Evolutionary conservation across 352 stramenopile species (phyloP).

Genomic region (Pythium phragmiticola): DNA sequence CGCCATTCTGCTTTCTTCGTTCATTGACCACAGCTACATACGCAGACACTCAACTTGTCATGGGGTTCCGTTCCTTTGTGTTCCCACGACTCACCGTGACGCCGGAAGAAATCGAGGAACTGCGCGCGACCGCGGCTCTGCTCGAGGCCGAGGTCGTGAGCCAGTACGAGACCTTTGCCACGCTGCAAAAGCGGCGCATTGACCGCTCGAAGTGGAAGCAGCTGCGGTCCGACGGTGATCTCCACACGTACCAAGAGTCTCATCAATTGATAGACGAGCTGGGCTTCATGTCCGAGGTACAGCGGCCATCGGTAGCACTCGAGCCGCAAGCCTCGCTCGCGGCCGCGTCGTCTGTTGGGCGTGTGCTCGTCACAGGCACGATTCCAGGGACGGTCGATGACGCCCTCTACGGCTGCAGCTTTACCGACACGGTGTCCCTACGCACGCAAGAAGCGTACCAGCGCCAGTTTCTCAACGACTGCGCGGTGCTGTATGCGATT

Average conservation of each 20-base stretch:
- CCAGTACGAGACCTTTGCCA: slow-evolving; percentile 44
- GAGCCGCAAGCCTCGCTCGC: slow-evolving; percentile 13
- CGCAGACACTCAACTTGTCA: slow-evolving; percentile 4
- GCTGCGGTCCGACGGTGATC: slow-evolving; percentile 34
- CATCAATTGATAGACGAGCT: slow-evolving; percentile 4
- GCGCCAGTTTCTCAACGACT: slow-evolving; percentile 33
- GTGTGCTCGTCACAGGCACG: slow-evolving; percentile 32
- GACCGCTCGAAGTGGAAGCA: slow-evolving; percentile 42
- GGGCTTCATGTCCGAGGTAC: slow-evolving; percentile 11
- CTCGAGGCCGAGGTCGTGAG: slow-evolving; percentile 32
- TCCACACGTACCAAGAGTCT: slow-evolving; percentile 36
- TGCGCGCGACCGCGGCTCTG: slow-evolving; percentile 28
- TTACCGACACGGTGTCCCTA: slow-evolving; percentile 41
- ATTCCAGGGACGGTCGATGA: slow-evolving; percentile 49
- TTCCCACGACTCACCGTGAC: slow-evolving; percentile 35
- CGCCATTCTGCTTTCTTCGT: too few relatives aligned
- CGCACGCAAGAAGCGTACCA: slow-evolving; percentile 37
- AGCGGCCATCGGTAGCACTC: not conserved
- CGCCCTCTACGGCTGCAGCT: slow-evolving; percentile 46
- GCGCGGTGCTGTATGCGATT: slow-evolving; percentile 29
- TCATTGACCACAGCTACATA: not conserved
- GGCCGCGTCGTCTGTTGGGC: not conserved
- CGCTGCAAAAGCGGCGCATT: slow-evolving; percentile 25
- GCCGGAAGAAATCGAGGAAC: slow-evolving; percentile 32
- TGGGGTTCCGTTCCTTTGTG: slow-evolving; percentile 14